Evolutionary conservation across 108 stramenopile species (phyloP).

Genomic region (Chaetoceros tenuissimus): DNA sequence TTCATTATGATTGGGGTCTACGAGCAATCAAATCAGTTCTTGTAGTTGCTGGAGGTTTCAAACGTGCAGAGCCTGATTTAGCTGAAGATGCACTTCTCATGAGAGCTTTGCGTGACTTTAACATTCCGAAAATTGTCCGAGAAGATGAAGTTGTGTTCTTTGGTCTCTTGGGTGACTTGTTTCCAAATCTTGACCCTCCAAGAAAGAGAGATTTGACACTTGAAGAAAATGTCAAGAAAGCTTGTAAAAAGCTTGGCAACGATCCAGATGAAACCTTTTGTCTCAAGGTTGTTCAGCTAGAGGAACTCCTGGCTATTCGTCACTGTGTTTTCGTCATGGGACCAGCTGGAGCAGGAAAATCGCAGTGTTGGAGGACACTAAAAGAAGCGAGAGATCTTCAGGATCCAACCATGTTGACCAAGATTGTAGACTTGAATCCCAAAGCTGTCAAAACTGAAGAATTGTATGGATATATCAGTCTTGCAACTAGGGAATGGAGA

Average conservation of each 20-base stretch:
- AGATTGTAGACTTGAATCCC: slow-evolving; percentile 81
- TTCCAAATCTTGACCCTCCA: slow-evolving; percentile 76
- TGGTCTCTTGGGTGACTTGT: slow-evolving; percentile 80
- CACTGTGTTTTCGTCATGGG: slow-evolving; percentile 91
- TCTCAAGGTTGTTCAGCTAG: slow-evolving; percentile 64
- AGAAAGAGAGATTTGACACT: slow-evolving; percentile 71
- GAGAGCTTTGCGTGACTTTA: slow-evolving; percentile 91
- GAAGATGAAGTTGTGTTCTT: slow-evolving; percentile 85
- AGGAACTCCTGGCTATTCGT: slow-evolving; percentile 85
- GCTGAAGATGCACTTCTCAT: slow-evolving; percentile 82
- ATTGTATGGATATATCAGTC: slow-evolving; percentile 91
- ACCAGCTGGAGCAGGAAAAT: slow-evolving; percentile 86
- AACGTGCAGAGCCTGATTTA: slow-evolving; percentile 78
- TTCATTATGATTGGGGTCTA: slow-evolving; percentile 90
- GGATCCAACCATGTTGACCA: slow-evolving; percentile 62
- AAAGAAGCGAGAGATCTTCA: slow-evolving; percentile 75
- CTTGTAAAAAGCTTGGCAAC: slow-evolving; percentile 46
- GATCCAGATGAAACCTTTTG: slow-evolving; percentile 63
- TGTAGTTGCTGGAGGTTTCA: slow-evolving; percentile 81
- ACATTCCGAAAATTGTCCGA: slow-evolving; percentile 84
- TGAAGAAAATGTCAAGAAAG: slow-evolving; percentile 47
- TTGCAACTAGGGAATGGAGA: slow-evolving; percentile 89
- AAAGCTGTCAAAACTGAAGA: slow-evolving; percentile 85
- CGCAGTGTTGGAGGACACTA: slow-evolving; percentile 87
- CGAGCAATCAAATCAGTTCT: slow-evolving; percentile 88